A percentile compares a stretch with the other conserved stretches of the same genome.
These are phyloP conservation scores for Backusella australiensis DNA, from an alignment of 192 early-diverging fungal genomes.

Conservation along the genomic window DNA sequence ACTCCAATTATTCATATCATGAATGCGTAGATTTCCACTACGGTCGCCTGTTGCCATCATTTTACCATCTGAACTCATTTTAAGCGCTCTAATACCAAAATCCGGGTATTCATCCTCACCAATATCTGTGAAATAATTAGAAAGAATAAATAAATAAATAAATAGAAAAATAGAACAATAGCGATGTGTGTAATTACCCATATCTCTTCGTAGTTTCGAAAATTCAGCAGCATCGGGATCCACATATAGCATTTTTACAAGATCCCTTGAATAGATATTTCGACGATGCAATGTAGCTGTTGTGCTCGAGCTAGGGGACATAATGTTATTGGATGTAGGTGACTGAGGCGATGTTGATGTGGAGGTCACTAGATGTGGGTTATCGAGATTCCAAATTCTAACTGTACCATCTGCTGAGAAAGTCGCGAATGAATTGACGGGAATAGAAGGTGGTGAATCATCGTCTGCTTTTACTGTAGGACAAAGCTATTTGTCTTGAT, in stretches of 20 bases:
- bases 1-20: conserved; percentile 56
- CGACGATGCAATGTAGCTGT: conserved; percentile 22
- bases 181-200: conserved; percentile 1
- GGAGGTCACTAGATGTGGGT: background rate
- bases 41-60: conserved; percentile 74
- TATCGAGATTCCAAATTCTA: conserved; percentile 75
- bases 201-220: conserved; percentile 22
- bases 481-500: background rate
- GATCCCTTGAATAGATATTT: conserved; percentile 61
- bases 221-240: conserved; percentile 45
- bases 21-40: conserved; percentile 68
- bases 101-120: conserved; percentile 43
- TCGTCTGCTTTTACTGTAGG: background rate
- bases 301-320: conserved; percentile 15
- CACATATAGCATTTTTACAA: conserved; percentile 58
- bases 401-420: conserved; percentile 78
- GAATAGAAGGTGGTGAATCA: conserved; percentile 18
- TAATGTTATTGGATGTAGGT: background rate
- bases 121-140: conserved; percentile 22
- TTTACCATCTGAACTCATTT: conserved; percentile 60
- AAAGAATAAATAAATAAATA: background rate
- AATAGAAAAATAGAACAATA: background rate
- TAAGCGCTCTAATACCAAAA: conserved; percentile 65
- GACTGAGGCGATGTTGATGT: conserved; percentile 20
- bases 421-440: conserved; percentile 61